Conservation (phyloP, 2,329 filamentous ascomycete genomes). For the Paecilomyces formosus region DNA sequence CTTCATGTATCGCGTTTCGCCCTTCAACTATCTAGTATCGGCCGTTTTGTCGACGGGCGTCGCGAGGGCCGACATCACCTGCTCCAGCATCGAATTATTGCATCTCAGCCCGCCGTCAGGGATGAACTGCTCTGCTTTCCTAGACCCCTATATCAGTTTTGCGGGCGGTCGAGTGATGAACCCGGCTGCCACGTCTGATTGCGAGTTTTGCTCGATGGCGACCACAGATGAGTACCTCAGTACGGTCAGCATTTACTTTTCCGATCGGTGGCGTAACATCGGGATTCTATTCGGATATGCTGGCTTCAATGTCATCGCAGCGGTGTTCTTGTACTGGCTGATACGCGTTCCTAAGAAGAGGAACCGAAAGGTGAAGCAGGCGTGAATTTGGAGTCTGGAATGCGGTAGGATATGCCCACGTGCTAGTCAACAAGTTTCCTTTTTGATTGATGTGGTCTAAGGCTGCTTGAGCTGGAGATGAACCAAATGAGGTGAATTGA, state of each 20-base stretch:
- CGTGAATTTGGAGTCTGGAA: not conserved
- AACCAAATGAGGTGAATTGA: not conserved
- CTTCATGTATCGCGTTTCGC: conserved; percentile 65
- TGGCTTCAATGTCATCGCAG: conserved; percentile 44
- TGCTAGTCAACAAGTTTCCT: not conserved
- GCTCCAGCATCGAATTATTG: conserved; percentile 26
- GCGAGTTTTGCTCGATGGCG: conserved; percentile 43
- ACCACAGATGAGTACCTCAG: conserved; percentile 47
- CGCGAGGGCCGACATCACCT: conserved; percentile 19
- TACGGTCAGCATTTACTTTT: conserved; percentile 35
- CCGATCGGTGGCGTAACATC: conserved; percentile 45
- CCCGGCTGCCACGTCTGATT: conserved; percentile 48
- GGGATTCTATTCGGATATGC: conserved; percentile 48
- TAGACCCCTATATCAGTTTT: conserved; percentile 47
- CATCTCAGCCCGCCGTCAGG: conserved; percentile 45
- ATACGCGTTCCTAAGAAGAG: conserved; percentile 37
- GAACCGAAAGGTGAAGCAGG: not conserved
- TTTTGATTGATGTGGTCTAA: not conserved
- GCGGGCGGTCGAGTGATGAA: conserved; percentile 57
- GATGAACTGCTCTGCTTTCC: conserved; percentile 58
- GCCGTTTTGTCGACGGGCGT: conserved; percentile 31
- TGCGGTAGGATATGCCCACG: not conserved
- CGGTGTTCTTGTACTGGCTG: conserved; percentile 48
- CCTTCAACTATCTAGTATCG: conserved; percentile 55
- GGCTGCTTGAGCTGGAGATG: not conserved